Conservation (phyloP, 176 grass and related monocot genomes). For the Lolium perenne region DNA sequence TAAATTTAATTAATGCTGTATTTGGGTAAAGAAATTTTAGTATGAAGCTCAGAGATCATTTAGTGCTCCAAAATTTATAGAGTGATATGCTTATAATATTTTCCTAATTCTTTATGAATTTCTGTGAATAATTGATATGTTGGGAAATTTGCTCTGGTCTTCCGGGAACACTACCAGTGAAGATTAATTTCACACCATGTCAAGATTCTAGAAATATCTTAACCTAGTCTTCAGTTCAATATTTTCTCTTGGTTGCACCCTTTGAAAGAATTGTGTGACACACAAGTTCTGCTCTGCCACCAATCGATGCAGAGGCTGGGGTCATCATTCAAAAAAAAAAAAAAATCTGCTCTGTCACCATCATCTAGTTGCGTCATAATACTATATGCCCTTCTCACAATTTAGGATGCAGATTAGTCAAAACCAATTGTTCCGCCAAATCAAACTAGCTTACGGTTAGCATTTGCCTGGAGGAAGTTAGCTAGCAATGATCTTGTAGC, state of each 20-base stretch:
- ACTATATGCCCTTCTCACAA: not conserved
- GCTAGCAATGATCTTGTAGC: conserved; percentile 4
- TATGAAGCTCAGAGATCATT: not conserved
- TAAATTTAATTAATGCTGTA: not conserved
- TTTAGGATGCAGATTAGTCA: not conserved
- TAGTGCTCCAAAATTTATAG: not conserved
- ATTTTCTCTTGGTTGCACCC: not conserved
- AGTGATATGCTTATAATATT: conserved; percentile 1
- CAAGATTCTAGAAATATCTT: conserved; percentile 7
- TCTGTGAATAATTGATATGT: not conserved
- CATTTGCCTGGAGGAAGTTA: not conserved
- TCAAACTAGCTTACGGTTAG: not conserved
- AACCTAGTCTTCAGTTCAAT: conserved; percentile 18
- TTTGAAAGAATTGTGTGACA: not conserved
- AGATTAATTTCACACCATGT: not conserved
- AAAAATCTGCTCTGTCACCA: not conserved
- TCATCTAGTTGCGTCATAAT: not conserved
- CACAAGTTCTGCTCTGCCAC: not conserved
- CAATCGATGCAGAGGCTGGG: not conserved
- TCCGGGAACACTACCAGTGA: not conserved
- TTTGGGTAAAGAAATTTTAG: not conserved
- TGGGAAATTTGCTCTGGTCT: not conserved
- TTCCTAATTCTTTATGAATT: not conserved
- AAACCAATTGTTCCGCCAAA: not conserved
- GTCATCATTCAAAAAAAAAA: no score